Conservation (phyloP, 2,329 filamentous ascomycete species). For the Botrytis aclada region DNA sequence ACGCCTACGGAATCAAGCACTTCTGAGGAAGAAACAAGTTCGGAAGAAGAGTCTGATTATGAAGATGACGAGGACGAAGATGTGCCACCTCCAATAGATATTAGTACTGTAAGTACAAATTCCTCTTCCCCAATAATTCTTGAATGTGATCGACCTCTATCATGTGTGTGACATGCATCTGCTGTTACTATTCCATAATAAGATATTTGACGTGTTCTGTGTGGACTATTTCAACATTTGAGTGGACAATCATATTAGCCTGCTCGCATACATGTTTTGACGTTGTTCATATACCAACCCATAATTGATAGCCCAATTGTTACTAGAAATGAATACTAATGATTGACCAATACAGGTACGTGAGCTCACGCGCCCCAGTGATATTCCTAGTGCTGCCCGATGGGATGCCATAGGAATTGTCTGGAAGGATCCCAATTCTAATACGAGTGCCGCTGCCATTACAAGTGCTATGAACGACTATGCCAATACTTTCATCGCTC, state of each 20-base stretch:
- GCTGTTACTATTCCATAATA: not conserved
- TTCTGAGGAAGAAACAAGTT: slow-evolving; percentile 36
- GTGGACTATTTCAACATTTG: not conserved
- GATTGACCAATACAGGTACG: slow-evolving; percentile 31
- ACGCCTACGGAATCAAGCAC: slow-evolving; percentile 35
- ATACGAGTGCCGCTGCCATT: slow-evolving; percentile 31
- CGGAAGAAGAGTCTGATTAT: slow-evolving; percentile 38
- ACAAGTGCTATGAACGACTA: slow-evolving; percentile 37
- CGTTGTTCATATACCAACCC: not conserved
- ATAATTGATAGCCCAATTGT: not conserved
- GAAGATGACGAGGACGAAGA: slow-evolving; percentile 36
- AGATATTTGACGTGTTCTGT: not conserved
- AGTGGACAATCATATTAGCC: not conserved
- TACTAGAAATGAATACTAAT: slow-evolving; percentile 11
- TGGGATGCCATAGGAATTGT: slow-evolving; percentile 55
- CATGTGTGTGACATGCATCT: not conserved
- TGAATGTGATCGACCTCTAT: not conserved
- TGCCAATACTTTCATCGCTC: slow-evolving; percentile 32
- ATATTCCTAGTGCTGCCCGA: slow-evolving; percentile 47
- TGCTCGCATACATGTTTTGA: not conserved
- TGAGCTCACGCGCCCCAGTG: slow-evolving; percentile 39
- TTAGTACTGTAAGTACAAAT: slow-evolving; percentile 34
- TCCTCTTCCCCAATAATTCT: too few relatives aligned
- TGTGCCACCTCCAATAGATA: slow-evolving; percentile 27
- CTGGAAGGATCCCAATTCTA: slow-evolving; percentile 42